Base-by-base conservation (phyloP, 352 stramenopile species). In the Phytophthora pini region DNA sequence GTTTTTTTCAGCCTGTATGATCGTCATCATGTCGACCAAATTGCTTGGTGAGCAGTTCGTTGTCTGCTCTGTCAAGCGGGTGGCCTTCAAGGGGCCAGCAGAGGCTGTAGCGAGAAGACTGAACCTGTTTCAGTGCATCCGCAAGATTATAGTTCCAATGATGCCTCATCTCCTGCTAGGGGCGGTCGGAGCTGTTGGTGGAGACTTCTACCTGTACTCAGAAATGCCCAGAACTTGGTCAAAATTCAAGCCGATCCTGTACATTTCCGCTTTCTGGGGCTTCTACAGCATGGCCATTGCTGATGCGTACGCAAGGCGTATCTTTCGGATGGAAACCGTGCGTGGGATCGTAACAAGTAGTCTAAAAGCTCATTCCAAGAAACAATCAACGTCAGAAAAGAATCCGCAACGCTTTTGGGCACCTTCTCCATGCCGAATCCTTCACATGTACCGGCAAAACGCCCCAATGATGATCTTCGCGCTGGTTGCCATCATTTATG, bases 321-420 rank as follows among this genome's bases (percentile, higher is more conserved):
- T 75, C 20, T 70, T 69, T 34, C 51, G 47, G 20, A 60, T 43
- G 17, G 41, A 68, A 27, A 75, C 68, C 22, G 57, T 61, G 15
- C 56, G 56, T n/a, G 68, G 67, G 26, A 36, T 36, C 10, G 31
- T 36, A 12, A 9, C 8, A 13, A 36, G 31, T 12, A 36, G 57
- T 61, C 36, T 50, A 29, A 15, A 38, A 0, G n/a, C 15, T n/a
- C 31, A 36, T 8, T 36, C 31, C 31, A 36, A 36, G 31, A 36
- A 13, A 4, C 31, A 36, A 36, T 12, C 17, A 13, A 12, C 40
- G 6, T 10, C 40, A 11, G 17, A 29, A 4, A 15, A 29, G 15
- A 24, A 29, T 22, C 2, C 9, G 26, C 0, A 5, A 5, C 10
- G 31, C 8, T 36, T 13, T 36, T 70, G 61, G 54, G 31, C 15